phyloP scores from a whole-genome alignment of 1,284 basidiomycete species.

The Puccinia brachypodii region DNA sequence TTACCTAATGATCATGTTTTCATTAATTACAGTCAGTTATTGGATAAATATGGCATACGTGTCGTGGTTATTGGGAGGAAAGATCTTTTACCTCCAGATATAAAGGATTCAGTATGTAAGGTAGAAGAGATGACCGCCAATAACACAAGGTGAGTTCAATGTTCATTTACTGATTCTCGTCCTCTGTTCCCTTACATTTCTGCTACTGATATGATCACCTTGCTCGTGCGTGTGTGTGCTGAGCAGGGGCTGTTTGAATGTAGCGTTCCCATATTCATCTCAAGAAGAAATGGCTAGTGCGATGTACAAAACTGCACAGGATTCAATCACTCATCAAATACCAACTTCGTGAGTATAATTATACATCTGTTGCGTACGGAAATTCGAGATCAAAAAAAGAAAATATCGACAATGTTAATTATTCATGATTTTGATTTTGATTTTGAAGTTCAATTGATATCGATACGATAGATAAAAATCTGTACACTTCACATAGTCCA shows the following conservation, averaged over 20 bases:
- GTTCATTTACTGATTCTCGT: neutral
- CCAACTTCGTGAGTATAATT: constrained; percentile 17
- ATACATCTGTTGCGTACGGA: no score
- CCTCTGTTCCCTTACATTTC: neutral
- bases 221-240: neutral
- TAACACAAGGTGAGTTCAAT: constrained; percentile 65
- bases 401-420: no score
- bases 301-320: constrained; percentile 57
- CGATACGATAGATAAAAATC: constrained; percentile 66
- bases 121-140: constrained; percentile 77
- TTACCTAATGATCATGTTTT: neutral
- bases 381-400: no score
- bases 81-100: constrained; percentile 73
- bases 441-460: constrained; percentile 64
- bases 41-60: constrained; percentile 78
- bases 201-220: neutral
- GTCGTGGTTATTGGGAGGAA: constrained; percentile 78
- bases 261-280: constrained; percentile 92
- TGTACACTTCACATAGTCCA: constrained; percentile 67
- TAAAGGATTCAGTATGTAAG: constrained; percentile 69
- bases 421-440: neutral
- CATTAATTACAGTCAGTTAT: constrained; percentile 61
- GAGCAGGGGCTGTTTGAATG: constrained; percentile 78
- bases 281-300: constrained; percentile 86
- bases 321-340: neutral